phyloP scores from a whole-genome alignment of 202 grass and related monocot species.

The Zoysia matrella region DNA sequence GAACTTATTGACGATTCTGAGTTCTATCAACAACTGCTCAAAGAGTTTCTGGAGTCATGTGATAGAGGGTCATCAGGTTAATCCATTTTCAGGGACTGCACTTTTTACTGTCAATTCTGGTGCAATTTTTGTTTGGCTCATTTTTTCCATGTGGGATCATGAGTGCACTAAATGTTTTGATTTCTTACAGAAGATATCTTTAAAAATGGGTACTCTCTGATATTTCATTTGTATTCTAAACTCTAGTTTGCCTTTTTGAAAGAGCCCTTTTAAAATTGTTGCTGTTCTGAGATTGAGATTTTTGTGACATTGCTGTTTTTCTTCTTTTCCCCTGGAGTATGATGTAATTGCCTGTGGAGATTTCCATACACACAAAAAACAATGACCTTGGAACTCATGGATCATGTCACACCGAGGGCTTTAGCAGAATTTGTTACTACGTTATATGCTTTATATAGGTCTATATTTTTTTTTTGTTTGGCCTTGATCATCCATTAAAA shows the following conservation, averaged over 20 bases:
- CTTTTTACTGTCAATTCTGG: not conserved
- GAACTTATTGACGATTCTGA: constrained; percentile 91
- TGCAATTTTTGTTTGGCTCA: not conserved
- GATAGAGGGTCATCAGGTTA: constrained; percentile 67
- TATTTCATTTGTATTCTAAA: not conserved
- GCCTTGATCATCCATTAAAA: not conserved
- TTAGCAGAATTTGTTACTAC: not conserved
- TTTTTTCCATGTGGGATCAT: not conserved
- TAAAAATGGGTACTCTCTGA: not conserved
- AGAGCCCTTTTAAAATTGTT: not conserved
- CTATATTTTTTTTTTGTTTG: not conserved
- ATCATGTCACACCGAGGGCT: not conserved
- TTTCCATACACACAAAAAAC: not conserved
- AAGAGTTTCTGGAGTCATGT: constrained; percentile 90
- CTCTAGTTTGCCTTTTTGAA: not conserved
- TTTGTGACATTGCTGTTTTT: not conserved
- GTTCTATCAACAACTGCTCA: constrained; percentile 95
- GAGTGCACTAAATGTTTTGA: not conserved
- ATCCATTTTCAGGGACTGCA: constrained; percentile 22
- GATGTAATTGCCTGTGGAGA: not conserved
- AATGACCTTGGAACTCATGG: not conserved
- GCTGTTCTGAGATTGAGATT: not conserved
- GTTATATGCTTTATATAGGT: not conserved
- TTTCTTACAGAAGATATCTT: not conserved
- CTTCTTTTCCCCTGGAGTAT: not conserved